Conservation (phyloP, 2,329 filamentous ascomycete species). For the Penicillium sp. region DNA sequence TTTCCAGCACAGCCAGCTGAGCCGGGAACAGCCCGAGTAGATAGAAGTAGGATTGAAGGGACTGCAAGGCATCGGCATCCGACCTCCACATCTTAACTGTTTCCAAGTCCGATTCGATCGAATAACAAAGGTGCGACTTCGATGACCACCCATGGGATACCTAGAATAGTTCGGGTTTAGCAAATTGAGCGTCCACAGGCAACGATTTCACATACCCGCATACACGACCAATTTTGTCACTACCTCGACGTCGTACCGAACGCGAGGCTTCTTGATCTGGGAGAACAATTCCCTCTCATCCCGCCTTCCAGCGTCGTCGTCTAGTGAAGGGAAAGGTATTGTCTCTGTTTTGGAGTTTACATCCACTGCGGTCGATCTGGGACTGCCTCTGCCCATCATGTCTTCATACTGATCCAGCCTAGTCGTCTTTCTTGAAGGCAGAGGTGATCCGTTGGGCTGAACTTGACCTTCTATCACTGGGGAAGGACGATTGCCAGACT, state of each 20-base stretch:
- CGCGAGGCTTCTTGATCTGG: conserved; percentile 75
- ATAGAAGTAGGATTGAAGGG: background rate
- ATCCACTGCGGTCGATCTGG: conserved; percentile 32
- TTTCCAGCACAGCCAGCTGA: conserved; percentile 18
- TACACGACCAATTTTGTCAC: conserved; percentile 96
- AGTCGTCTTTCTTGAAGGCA: conserved; percentile 45
- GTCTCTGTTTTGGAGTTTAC: conserved; percentile 29
- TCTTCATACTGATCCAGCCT: conserved; percentile 63
- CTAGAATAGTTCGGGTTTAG: conserved; percentile 42
- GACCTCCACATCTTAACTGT: conserved; percentile 3
- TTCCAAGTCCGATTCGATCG: conserved; percentile 44
- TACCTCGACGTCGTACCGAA: conserved; percentile 97
- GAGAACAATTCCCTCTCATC: conserved; percentile 80
- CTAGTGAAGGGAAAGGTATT: conserved; percentile 26
- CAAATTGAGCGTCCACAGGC: conserved; percentile 1
- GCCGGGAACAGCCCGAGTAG: conserved; percentile 8
- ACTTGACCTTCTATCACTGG: conserved; percentile 25
- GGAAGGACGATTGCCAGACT: conserved; percentile 40
- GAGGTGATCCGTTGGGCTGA: conserved; percentile 34
- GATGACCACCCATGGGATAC: conserved; percentile 77
- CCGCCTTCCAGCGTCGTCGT: conserved; percentile 39
- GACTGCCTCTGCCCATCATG: conserved; percentile 67
- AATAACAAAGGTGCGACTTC: conserved; percentile 72
- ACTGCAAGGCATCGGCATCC: background rate
- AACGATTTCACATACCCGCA: conserved; percentile 59